phyloP scores from a whole-genome alignment of 768 basidiomycete species.

The Lentinus tigrinus region DNA sequence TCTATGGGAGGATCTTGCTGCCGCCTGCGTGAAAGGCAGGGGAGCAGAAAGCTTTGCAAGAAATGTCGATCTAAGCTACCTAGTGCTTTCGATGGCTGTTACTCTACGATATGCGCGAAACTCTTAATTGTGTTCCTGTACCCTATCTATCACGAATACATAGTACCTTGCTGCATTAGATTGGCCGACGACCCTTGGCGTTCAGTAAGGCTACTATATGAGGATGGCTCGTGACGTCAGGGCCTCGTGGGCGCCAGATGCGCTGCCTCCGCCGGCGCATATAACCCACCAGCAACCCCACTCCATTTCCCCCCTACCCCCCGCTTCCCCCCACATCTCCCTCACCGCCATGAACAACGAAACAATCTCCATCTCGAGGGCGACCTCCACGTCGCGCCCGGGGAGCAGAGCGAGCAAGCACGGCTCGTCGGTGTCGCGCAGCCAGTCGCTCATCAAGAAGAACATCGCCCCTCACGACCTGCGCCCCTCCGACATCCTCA shows the following conservation, averaged over 20 bases:
- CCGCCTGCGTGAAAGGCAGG: too few relatives aligned
- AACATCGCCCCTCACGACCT: slow-evolving; percentile 89
- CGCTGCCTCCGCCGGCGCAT: not conserved
- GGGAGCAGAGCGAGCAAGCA: slow-evolving; percentile 49
- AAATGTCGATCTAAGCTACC: too few relatives aligned
- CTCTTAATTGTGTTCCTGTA: not conserved
- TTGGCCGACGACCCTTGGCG: not conserved
- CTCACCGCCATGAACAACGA: slow-evolving; percentile 31
- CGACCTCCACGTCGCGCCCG: slow-evolving; percentile 69
- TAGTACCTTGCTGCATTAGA: not conserved
- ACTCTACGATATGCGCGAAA: too few relatives aligned
- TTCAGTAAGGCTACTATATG: not conserved
- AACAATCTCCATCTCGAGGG: slow-evolving; percentile 56
- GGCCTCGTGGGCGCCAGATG: not conserved
- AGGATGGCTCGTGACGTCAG: not conserved
- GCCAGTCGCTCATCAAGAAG: slow-evolving; percentile 91
- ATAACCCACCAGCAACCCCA: too few relatives aligned
- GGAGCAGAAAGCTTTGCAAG: too few relatives aligned
- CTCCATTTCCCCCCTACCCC: not conserved
- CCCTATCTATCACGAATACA: not conserved
- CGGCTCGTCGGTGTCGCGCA: slow-evolving; percentile 73
- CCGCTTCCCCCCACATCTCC: not conserved
- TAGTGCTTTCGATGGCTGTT: too few relatives aligned
- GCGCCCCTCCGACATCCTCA: slow-evolving; percentile 91
- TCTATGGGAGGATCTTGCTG: too few relatives aligned